Evolutionary conservation across 2,329 filamentous ascomycete species (phyloP), one percentile per base, ranked within the genome.

Genomic region (Cryphonectria japonica): DNA sequence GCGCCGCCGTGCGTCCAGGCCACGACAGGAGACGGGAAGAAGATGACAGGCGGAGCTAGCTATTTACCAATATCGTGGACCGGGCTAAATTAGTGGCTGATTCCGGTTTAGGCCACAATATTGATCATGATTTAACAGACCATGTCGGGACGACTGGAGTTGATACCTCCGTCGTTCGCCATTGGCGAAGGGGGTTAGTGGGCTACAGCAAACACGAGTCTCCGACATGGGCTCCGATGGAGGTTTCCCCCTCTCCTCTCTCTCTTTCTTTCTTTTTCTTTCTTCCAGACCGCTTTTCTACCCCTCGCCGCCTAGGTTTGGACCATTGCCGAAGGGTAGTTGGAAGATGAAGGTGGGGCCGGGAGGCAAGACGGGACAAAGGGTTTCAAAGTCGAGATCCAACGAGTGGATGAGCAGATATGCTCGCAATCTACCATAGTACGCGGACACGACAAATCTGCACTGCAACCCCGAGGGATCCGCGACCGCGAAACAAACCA

Each of bases 391-490:
- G 54, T 32, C 29, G 5, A 59, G 54, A 32, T 32, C 54, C 13
- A 29, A 59, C 19, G 26, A 34, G 54, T 59, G 19, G 46, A n/a
- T 50, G 29, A 32, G 54, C 54, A 59, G 26, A 67, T 52, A 54
- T 14, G 69, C 64, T 69, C 69, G 69, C 61, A 69, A 57, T 59
- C 59, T 50, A 13, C 37, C 11, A 39, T 39, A 11, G 37, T 39
- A 69, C 60, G 68, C 65, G 59, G 66, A 71, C 59, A 39, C 32
- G 29, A 59, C 59, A 61, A 3, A n/a, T 26, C 59, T 68, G 69
- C 69, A 54, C 67, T 71, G 69, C 69, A 71, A 71, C 69, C 69
- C 69, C 69, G 69, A 68, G 66, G 41, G 66, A 69, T 69, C 66
- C 69, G 66, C 66, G 66, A 69, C 66, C 41, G 14, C 60, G 37